Evolutionary conservation across 2,329 filamentous ascomycete species (phyloP).

Genomic region (Fusarium tuaranense): DNA sequence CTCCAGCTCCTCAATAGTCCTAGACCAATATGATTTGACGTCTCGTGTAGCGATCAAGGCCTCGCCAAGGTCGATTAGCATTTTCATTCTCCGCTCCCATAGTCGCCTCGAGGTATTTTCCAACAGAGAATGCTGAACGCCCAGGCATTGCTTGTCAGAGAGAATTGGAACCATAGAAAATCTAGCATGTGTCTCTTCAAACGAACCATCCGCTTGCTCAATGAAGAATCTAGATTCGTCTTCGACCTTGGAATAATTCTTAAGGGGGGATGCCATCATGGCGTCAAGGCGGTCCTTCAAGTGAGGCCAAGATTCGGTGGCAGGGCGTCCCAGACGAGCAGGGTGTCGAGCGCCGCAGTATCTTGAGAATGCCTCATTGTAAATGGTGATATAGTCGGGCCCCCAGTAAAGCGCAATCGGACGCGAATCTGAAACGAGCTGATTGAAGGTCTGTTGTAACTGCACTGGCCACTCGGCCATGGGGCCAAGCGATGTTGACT

Average conservation of each 20-base stretch:
- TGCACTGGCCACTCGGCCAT: slow-evolving; percentile 60
- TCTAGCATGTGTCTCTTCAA: slow-evolving; percentile 61
- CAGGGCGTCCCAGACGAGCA: slow-evolving; percentile 68
- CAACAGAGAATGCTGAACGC: slow-evolving; percentile 60
- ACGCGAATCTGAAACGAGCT: slow-evolving; percentile 58
- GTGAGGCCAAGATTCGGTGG: slow-evolving; percentile 72
- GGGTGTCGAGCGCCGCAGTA: slow-evolving; percentile 76
- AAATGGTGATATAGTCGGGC: slow-evolving; percentile 70
- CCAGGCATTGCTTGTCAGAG: slow-evolving; percentile 56
- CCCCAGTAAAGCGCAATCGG: slow-evolving; percentile 75
- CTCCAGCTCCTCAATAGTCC: slow-evolving; percentile 57
- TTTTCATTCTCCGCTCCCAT: slow-evolving; percentile 62
- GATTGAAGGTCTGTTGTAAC: slow-evolving; percentile 59
- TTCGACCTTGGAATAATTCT: slow-evolving; percentile 52
- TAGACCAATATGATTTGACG: slow-evolving; percentile 61
- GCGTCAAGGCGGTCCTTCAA: slow-evolving; percentile 54
- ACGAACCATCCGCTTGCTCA: slow-evolving; percentile 53
- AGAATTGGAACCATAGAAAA: slow-evolving; percentile 62
- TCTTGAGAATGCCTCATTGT: slow-evolving; percentile 74
- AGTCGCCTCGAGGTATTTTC: slow-evolving; percentile 61
- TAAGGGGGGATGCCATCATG: slow-evolving; percentile 43
- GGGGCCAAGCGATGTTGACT: slow-evolving; percentile 58
- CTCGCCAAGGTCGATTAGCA: slow-evolving; percentile 62
- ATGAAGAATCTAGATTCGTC: slow-evolving; percentile 61
- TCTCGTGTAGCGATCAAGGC: slow-evolving; percentile 56